These are phyloP conservation scores for Aspergillus leporis DNA, from an alignment of 495 filamentous ascomycete genomes.

Conservation along the genomic window DNA sequence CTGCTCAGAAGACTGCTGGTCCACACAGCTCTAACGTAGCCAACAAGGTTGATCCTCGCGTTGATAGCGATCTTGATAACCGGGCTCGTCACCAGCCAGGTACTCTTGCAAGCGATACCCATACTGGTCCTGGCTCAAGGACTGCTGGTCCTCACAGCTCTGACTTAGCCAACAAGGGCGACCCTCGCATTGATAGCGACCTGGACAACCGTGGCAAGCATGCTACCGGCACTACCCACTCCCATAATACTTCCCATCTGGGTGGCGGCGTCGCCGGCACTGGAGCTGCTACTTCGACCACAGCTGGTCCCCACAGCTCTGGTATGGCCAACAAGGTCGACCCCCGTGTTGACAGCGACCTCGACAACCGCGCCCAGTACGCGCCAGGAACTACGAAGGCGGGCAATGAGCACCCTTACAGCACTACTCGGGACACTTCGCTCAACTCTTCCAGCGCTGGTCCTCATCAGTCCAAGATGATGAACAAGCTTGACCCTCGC, in stretches of 20 bases:
- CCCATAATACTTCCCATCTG: constrained; percentile 14
- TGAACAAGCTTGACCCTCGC: constrained; percentile 55
- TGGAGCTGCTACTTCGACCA: constrained; percentile 14
- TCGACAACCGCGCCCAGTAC: constrained; percentile 38
- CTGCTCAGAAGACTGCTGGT: constrained; percentile 31
- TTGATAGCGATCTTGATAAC: constrained; percentile 14
- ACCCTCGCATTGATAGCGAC: constrained; percentile 53
- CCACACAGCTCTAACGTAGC: constrained; percentile 45
- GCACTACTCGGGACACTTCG: constrained; percentile 20
- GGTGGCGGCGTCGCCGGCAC: background rate
- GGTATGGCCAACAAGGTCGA: constrained; percentile 50
- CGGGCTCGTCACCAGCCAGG: constrained; percentile 31
- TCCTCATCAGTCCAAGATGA: constrained; percentile 48
- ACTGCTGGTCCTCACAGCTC: constrained; percentile 37
- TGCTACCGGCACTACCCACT: constrained; percentile 30
- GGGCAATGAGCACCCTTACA: constrained; percentile 22
- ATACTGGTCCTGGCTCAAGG: constrained; percentile 1
- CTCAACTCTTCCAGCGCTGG: constrained; percentile 32
- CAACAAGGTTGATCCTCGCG: constrained; percentile 50
- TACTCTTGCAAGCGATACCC: constrained; percentile 10
- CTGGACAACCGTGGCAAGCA: constrained; percentile 24
- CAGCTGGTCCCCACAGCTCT: constrained; percentile 44
- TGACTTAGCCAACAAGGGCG: constrained; percentile 44
- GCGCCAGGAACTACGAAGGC: constrained; percentile 19
- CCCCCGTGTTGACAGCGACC: constrained; percentile 49